A percentile compares a stretch with the other conserved stretches of the same genome.
Conservation (phyloP, 495 filamentous ascomycete species). For the Physcia stellaris region DNA sequence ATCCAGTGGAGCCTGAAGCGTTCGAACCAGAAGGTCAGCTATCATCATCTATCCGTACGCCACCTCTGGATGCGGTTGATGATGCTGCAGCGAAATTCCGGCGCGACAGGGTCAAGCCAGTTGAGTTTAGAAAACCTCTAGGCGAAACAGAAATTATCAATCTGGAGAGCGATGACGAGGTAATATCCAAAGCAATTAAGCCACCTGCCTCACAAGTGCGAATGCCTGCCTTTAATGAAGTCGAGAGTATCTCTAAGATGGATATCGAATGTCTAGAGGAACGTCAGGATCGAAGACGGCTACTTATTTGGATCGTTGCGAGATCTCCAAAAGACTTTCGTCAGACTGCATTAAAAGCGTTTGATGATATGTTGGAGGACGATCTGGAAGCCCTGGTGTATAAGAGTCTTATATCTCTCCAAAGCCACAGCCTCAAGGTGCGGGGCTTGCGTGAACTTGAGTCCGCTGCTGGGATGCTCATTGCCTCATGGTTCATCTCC, state of each 20-base stretch:
- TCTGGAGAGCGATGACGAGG: constrained; percentile 5
- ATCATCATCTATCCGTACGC: too few relatives aligned
- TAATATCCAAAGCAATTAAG: too few relatives aligned
- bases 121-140: constrained; percentile 8
- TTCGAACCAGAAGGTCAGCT: too few relatives aligned
- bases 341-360: neutral
- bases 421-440: neutral
- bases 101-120: constrained; percentile 9
- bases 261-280: constrained; percentile 16
- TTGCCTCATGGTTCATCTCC: constrained; percentile 24
- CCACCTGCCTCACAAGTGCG: too few relatives aligned
- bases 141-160: constrained; percentile 5
- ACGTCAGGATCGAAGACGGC: constrained; percentile 20
- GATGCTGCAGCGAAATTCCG: constrained; percentile 9
- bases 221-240: constrained; percentile 18
- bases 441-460: constrained; percentile 6
- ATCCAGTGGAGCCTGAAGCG: too few relatives aligned
- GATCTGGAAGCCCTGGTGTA: neutral
- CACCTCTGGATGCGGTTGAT: too few relatives aligned
- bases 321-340: neutral
- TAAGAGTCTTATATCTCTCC: constrained; percentile 2
- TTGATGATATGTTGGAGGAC: neutral
- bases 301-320: constrained; percentile 17
- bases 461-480: constrained; percentile 18
- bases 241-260: constrained; percentile 14